Conservation (phyloP, 2,329 filamentous ascomycete genomes). For the Xylaria sp. region DNA sequence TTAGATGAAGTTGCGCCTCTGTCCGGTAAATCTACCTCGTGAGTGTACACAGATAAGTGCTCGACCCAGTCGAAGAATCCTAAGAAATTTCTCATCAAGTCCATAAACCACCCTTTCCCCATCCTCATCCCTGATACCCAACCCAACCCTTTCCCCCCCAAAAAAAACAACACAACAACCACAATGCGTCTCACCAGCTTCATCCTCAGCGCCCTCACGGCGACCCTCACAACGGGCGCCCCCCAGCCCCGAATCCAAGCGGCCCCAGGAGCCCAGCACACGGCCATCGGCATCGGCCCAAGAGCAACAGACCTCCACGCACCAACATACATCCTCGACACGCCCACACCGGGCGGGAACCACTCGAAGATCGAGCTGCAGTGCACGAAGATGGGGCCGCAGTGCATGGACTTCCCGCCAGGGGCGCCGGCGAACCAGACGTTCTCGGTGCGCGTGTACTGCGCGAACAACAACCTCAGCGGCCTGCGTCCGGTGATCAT, state of each 20-base stretch:
- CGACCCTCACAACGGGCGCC: background rate
- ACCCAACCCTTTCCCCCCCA: background rate
- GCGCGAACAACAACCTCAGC: background rate
- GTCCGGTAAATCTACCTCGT: background rate
- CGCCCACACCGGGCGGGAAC: background rate
- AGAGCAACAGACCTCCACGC: too few species aligned
- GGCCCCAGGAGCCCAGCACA: too few species aligned
- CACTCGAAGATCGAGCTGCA: background rate
- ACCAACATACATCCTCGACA: background rate
- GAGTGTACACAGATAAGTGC: background rate
- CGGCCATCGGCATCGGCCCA: too few species aligned
- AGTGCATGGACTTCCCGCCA: conserved; percentile 10
- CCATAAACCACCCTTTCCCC: background rate
- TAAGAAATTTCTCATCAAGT: background rate
- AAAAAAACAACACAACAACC: too few species aligned
- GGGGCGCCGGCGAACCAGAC: background rate
- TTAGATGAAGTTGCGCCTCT: background rate
- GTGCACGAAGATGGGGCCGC: background rate
- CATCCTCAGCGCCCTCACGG: conserved; percentile 1
- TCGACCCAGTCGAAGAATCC: background rate
- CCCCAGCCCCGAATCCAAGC: too few species aligned
- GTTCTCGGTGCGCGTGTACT: conserved; percentile 14
- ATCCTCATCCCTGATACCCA: too few species aligned
- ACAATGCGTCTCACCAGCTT: background rate
- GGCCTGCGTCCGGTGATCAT: background rate